Base-by-base conservation (phyloP, 148 eudicot species). In the Fagopyrum tataricum region DNA sequence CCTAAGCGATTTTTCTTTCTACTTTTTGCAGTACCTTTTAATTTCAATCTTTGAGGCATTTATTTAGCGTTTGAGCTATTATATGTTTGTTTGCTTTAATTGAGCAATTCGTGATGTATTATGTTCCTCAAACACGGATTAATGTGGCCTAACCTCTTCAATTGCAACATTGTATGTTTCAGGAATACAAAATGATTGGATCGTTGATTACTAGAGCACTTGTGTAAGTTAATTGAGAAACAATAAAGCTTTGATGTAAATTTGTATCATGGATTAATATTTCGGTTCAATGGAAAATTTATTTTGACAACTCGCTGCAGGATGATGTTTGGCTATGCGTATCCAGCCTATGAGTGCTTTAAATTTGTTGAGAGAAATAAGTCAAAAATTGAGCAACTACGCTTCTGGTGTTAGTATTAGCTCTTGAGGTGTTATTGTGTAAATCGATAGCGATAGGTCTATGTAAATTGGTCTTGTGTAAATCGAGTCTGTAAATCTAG, bases 351-450 rank as follows among this genome's bases (percentile, higher is more conserved):
- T 58, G 93, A 91, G 81, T 94, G 98, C 76, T 91, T 68, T 75
- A 94, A 94, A 76, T 76, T 90, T 8, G 93, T 94, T 73, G 98
- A 94, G 81, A 81, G 55, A 84, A 94, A 94, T 84, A 94, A 88
- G 77, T 93, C 98, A 23, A 90, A 94, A 14, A 88, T 94, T 67
- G 97, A 94, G 82, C 91, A 88, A 62, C 88, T 94, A 53, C 93
- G 90, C 12, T 94, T 94, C 81, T 94, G 97, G 98, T 94, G 97
- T 85, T 96, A 91, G 74, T 91, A 91, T 70, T 94, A 97, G 98
- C 91, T n/a, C n/a, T n/a, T n/a, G n/a, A n/a, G n/a, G n/a, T n/a
- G n/a, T n/a, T n/a, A n/a, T 88, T 53, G 55, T 69, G 72, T n/a
- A 24, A 44, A 13, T 21, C 18, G 37, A 18, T 49, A 8, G n/a